A percentile compares a stretch with the other conserved stretches of the same genome.
phyloP scores from a whole-genome alignment of 2,329 filamentous ascomycete genomes.

The Clarireedia homoeocarpa region DNA sequence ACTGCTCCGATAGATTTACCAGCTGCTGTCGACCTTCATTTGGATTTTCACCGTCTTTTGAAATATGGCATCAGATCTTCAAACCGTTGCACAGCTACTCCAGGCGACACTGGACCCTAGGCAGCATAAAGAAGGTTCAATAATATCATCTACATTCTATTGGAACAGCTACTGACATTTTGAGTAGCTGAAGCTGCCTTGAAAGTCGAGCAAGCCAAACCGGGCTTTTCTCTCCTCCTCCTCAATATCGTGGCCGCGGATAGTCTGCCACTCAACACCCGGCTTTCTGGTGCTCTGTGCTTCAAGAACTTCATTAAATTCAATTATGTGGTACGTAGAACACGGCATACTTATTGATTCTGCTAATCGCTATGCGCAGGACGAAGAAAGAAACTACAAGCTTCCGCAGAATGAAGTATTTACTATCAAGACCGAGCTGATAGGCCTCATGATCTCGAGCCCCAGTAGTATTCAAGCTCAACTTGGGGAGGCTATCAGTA shows the following conservation, averaged over 20 bases:
- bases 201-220: conserved; percentile 70
- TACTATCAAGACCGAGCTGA: conserved; percentile 90
- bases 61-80: conserved; percentile 53
- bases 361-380: conserved; percentile 36
- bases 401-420: conserved; percentile 73
- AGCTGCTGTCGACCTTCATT: conserved; percentile 1
- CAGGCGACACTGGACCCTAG: conserved; percentile 83
- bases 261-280: conserved; percentile 64
- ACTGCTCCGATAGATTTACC: background rate
- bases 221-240: conserved; percentile 79
- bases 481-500: conserved; percentile 90
- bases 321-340: conserved; percentile 68
- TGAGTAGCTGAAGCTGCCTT: conserved; percentile 70
- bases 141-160: conserved; percentile 20
- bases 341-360: background rate
- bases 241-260: conserved; percentile 83
- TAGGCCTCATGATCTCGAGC: conserved; percentile 92
- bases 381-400: conserved; percentile 92
- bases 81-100: conserved; percentile 70
- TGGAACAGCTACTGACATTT: conserved; percentile 17
- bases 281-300: conserved; percentile 80
- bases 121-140: conserved; percentile 80
- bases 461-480: conserved; percentile 84
- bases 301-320: conserved; percentile 98
- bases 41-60: conserved; percentile 6